Percentiles rank a stretch among this genome's conserved stretches.
phyloP scores from a whole-genome alignment of 208 protist species.

The Trypanosoma melophagium region DNA sequence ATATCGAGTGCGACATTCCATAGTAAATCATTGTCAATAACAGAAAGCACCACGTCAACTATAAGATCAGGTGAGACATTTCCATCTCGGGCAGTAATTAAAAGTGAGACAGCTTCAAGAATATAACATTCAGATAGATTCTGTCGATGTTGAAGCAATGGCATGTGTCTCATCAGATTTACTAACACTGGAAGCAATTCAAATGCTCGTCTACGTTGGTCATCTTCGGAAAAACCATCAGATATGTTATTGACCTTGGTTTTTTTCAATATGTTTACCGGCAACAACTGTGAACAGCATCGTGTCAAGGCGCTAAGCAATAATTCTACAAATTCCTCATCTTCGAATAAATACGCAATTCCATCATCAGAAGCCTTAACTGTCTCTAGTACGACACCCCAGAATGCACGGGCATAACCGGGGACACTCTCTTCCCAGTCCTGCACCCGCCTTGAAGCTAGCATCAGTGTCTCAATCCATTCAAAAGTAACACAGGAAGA shows the following conservation, averaged over 20 bases:
- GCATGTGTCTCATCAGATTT: slow-evolving; percentile 5
- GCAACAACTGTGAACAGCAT: slow-evolving; percentile 15
- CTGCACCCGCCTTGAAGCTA: slow-evolving; percentile 24
- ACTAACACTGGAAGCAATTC: slow-evolving; percentile 20
- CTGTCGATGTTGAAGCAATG: neutral
- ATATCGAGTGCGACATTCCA: slow-evolving; percentile 1
- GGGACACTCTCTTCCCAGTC: slow-evolving; percentile 23
- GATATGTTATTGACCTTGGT: neutral
- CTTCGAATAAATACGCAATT: slow-evolving; percentile 51
- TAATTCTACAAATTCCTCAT: slow-evolving; percentile 31
- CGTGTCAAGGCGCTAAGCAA: slow-evolving; percentile 24
- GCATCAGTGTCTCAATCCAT: slow-evolving; percentile 70
- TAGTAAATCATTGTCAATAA: neutral
- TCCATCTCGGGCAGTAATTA: neutral
- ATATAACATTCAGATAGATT: neutral
- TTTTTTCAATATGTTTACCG: neutral
- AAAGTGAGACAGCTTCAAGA: slow-evolving; percentile 16
- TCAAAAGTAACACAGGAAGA: slow-evolving; percentile 71
- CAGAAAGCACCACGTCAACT: slow-evolving; percentile 3
- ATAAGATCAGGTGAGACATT: slow-evolving; percentile 9
- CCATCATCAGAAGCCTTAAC: slow-evolving; percentile 59
- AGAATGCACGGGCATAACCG: slow-evolving; percentile 33
- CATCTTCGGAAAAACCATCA: neutral
- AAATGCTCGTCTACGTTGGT: neutral
- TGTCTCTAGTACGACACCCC: slow-evolving; percentile 40